Conservation (phyloP, 1,284 basidiomycete species). For the Cryptococcus sp. region DNA sequence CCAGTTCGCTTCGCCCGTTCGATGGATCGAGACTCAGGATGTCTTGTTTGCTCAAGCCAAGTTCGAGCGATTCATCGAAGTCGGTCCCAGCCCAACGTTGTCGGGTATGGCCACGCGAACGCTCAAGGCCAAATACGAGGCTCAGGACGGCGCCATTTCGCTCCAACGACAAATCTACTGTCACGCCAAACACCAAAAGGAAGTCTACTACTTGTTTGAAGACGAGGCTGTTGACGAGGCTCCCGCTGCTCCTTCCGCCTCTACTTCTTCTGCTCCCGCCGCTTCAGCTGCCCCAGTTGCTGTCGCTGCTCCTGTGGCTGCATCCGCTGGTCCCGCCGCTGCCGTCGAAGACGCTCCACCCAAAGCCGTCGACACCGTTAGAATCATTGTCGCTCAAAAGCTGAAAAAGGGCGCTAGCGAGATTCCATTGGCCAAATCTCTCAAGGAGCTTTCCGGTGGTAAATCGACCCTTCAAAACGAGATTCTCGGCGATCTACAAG, state of each 20-base stretch:
- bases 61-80: slow-evolving; percentile 91
- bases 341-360: slow-evolving; percentile 80
- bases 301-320: slow-evolving; percentile 51
- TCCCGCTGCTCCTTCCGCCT: slow-evolving; percentile 54
- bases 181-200: slow-evolving; percentile 90
- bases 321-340: slow-evolving; percentile 59
- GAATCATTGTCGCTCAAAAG: slow-evolving; percentile 91
- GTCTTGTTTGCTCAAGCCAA: slow-evolving; percentile 82
- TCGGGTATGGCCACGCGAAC: slow-evolving; percentile 93
- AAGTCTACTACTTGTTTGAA: slow-evolving; percentile 97
- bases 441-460: slow-evolving; percentile 97
- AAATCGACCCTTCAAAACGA: slow-evolving; percentile 98
- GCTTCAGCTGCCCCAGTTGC: slow-evolving; percentile 51
- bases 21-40: slow-evolving; percentile 99
- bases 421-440: slow-evolving; percentile 86
- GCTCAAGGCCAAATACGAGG: slow-evolving; percentile 93
- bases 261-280: slow-evolving; percentile 46
- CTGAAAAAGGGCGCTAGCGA: slow-evolving; percentile 92
- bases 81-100: slow-evolving; percentile 93
- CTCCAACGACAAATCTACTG: slow-evolving; percentile 80
- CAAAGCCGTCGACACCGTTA: slow-evolving; percentile 85
- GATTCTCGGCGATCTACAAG: slow-evolving; percentile 86
- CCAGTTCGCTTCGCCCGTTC: slow-evolving; percentile 84
- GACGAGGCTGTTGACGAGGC: slow-evolving; percentile 60
- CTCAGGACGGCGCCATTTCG: slow-evolving; percentile 76